Percentiles rank a stretch among this genome's conserved stretches.
These are phyloP conservation scores for Ogataea naganishii DNA, from an alignment of 805 yeast genomes.

Conservation along the genomic window DNA sequence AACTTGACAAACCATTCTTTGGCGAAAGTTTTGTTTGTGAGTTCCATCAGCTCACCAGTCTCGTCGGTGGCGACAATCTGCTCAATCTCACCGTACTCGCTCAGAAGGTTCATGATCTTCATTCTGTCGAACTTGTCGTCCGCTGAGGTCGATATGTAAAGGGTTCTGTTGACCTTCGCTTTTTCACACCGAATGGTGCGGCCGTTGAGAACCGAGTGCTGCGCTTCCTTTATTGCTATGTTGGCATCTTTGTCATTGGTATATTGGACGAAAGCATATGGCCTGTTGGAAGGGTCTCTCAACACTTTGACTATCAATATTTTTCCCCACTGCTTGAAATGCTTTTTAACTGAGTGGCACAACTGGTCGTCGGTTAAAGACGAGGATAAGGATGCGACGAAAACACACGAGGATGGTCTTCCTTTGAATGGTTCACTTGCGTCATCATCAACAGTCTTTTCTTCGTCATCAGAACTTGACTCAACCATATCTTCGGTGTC, in stretches of 20 bases:
- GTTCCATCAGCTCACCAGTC: constrained; percentile 20
- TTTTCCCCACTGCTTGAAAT: constrained; percentile 65
- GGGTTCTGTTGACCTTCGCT: constrained; percentile 85
- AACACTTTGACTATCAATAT: constrained; percentile 71
- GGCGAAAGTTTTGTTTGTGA: constrained; percentile 1
- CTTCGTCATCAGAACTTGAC: constrained; percentile 8
- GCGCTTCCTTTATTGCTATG: constrained; percentile 59
- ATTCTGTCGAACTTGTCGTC: constrained; percentile 10
- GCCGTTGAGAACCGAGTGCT: constrained; percentile 61
- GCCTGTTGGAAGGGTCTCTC: constrained; percentile 73
- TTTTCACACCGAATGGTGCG: constrained; percentile 79
- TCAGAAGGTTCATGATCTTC: constrained; percentile 30
- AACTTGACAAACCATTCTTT: constrained; percentile 69
- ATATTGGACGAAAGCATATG: constrained; percentile 91
- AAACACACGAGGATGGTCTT: constrained; percentile 79
- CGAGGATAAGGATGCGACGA: constrained; percentile 80
- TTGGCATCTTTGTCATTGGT: constrained; percentile 61
- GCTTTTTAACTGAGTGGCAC: constrained; percentile 57
- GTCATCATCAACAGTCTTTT: constrained; percentile 7
- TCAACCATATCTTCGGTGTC: no score
- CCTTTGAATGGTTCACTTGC: constrained; percentile 28
- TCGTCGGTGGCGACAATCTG: constrained; percentile 38
- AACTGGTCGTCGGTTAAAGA: constrained; percentile 61
- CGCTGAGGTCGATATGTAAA: constrained; percentile 41
- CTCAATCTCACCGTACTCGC: constrained; percentile 69